Base-by-base conservation (phyloP, 495 filamentous ascomycete species). In the Penicilliopsis zonata region DNA sequence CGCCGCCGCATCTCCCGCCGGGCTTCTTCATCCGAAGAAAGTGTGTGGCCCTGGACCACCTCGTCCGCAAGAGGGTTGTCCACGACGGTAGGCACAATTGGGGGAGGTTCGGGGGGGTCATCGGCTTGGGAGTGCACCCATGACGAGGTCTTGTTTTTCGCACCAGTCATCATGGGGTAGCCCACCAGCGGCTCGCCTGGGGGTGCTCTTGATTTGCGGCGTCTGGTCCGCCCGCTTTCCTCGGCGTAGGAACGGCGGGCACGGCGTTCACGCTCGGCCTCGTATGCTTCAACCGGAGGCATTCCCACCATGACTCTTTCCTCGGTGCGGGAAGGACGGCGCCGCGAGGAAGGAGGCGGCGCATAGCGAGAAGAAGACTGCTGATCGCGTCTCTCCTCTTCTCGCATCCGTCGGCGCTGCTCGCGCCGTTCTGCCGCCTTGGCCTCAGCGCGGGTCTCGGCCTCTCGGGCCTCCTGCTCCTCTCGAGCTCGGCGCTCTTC, bases 21-120 rank as follows among this genome's bases (percentile, higher is more conserved):
- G 9, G 50, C 55, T 37, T 65, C 57, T 36, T 61, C 55, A 29
- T 56, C 55, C 25, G 60, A 67, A 3, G 53, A 61, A 0, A 62
- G 56, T 6, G 57, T 59, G 31, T 58, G 54, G 3, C 37, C 46
- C 15, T 57, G 30, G 10, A 50, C 40, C 19, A 33, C 49, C 3
- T 43, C 57, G 2, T 50, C 45, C n/a, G 53, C 52, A 2, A 60
- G 61, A 5, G 65, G 63, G 26, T 57, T 51, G 29, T 77, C 72
- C 16, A 76, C 37, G 9, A 77, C 61, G 5, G 70, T 74, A 3
- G 56, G 58, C 15, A 70, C 60, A 13, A 72, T 44, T 13, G 62
- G 69, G 5, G 72, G 72, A n/a, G 71, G 71, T 34, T 69, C 69
- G 2, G 73, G 69, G 2, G 71, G 72, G 9, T 73, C 67, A 8